phyloP scores from a whole-genome alignment of 208 protist species.

The Wallacemonas sp. region DNA sequence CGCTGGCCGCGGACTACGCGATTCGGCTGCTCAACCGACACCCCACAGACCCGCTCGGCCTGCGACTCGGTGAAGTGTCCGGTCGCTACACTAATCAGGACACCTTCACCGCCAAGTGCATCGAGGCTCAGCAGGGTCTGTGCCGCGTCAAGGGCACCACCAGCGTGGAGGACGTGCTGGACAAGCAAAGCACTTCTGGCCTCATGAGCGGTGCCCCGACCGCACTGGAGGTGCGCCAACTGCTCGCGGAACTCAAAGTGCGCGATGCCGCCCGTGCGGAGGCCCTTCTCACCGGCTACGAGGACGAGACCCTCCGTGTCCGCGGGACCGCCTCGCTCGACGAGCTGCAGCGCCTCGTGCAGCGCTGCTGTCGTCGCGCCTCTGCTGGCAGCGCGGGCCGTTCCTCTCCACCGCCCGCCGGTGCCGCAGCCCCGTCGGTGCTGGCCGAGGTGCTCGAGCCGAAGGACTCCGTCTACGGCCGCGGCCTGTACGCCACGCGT shows the following conservation, averaged over 20 bases:
- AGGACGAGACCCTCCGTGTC: constrained; percentile 27
- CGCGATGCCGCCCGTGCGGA: not conserved
- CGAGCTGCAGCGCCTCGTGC: constrained; percentile 28
- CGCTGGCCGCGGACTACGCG: constrained; percentile 79
- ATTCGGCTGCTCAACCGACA: constrained; percentile 77
- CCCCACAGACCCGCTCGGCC: constrained; percentile 48
- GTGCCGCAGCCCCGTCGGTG: not conserved
- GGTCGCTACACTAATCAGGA: constrained; percentile 52
- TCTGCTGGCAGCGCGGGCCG: not conserved
- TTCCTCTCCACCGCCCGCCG: not conserved
- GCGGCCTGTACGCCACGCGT: constrained; percentile 68
- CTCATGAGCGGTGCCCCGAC: constrained; percentile 5
- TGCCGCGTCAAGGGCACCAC: constrained; percentile 42
- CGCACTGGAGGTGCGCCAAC: constrained; percentile 5
- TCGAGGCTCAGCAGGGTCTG: constrained; percentile 44
- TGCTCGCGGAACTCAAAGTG: constrained; percentile 17
- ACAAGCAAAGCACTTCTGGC: not conserved
- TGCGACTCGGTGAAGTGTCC: constrained; percentile 65
- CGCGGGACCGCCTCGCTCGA: constrained; percentile 19
- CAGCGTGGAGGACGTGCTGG: constrained; percentile 19
- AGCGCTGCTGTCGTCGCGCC: constrained; percentile 20
- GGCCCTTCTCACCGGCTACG: not conserved
- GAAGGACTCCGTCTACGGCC: constrained; percentile 50
- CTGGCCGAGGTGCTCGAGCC: constrained; percentile 69
- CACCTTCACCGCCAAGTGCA: constrained; percentile 56